Base-by-base conservation (phyloP, 129 eudicot species). In the Escallonia rubra region DNA sequence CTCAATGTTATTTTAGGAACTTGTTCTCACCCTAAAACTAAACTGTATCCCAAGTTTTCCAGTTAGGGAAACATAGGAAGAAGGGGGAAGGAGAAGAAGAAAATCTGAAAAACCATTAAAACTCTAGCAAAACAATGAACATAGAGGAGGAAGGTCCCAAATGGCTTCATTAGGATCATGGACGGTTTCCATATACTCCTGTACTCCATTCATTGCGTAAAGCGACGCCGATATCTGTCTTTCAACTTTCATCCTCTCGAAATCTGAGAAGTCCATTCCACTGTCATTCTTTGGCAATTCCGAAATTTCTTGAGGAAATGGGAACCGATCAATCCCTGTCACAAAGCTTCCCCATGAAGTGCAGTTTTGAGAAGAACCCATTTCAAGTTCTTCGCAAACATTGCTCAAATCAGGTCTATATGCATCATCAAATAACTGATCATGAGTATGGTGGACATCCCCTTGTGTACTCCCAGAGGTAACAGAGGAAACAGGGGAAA, bases 81-180 rank as follows among this genome's bases (percentile, higher is more conserved):
- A 48, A 3, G 52, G 41, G 11, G 6, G 38, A 49, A 39, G 2
- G 23, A 34, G 10, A 7, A 67, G 38, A 61, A 59, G 41, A 39
- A 2, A 16, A 7, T 23, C 23, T 48, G 16, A 0, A 7, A 34
- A 23, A 44, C 12, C 45, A 59, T 43, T 10, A 11, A 51, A 59
- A 23, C 6, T 16, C 52, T 59, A 80, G 74, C 81, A 81, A 67
- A 86, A 92, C 73, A 83, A 73, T 60, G 98, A 73, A 78, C 82
- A 88, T 34, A 88, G 66, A 78, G 96, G 89, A 61, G 98, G 98
- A 81, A 88, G 95, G 86, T 88, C 98, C 98, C 98, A 92, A 42
- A 92, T 69, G 4, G 87, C 69, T 64, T 86, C 95, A 75, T 67
- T 81, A 65, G 90, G 87, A 85, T 91, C 98, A 78, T 76, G 82